phyloP scores from a whole-genome alignment of 768 basidiomycete species.

The Brasilioporus rufonigricans region DNA sequence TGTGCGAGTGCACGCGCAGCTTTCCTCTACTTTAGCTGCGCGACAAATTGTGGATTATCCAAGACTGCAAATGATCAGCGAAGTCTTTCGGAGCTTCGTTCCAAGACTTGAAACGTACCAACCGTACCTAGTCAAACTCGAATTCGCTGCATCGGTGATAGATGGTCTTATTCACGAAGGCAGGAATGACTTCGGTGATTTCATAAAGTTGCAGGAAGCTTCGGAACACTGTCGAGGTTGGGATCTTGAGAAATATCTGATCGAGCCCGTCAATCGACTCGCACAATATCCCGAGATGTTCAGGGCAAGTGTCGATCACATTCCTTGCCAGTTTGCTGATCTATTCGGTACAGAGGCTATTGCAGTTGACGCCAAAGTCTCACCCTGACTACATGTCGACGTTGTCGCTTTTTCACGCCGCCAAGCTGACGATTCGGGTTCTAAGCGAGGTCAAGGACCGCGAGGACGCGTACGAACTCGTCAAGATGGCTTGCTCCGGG shows the following conservation, averaged over 20 bases:
- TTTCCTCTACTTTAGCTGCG: conserved; percentile 49
- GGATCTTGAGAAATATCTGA: conserved; percentile 63
- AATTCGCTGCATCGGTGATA: conserved; percentile 53
- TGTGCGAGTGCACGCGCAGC: conserved; percentile 66
- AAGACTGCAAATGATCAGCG: conserved; percentile 54
- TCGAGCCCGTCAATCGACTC: conserved; percentile 74
- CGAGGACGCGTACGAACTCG: conserved; percentile 81
- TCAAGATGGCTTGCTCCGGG: conserved; percentile 57
- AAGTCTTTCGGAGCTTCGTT: conserved; percentile 58
- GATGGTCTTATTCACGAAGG: conserved; percentile 46
- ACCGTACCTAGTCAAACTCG: conserved; percentile 77
- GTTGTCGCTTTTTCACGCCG: conserved; percentile 61
- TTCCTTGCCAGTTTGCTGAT: conserved; percentile 1
- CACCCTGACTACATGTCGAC: conserved; percentile 74
- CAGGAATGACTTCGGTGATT: conserved; percentile 81
- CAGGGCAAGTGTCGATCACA: conserved; percentile 48
- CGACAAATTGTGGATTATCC: conserved; percentile 41
- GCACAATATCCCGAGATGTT: conserved; percentile 71
- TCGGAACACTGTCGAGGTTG: conserved; percentile 55
- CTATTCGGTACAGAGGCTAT: conserved; percentile 52
- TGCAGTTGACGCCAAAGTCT: conserved; percentile 62
- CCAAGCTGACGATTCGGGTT: conserved; percentile 68
- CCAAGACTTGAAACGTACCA: conserved; percentile 78
- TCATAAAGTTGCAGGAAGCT: conserved; percentile 65
- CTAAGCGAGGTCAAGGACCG: conserved; percentile 83